Evolutionary conservation across 2,329 filamentous ascomycete genomes (phyloP).

Genomic region (Achaetomium macrosporum): DNA sequence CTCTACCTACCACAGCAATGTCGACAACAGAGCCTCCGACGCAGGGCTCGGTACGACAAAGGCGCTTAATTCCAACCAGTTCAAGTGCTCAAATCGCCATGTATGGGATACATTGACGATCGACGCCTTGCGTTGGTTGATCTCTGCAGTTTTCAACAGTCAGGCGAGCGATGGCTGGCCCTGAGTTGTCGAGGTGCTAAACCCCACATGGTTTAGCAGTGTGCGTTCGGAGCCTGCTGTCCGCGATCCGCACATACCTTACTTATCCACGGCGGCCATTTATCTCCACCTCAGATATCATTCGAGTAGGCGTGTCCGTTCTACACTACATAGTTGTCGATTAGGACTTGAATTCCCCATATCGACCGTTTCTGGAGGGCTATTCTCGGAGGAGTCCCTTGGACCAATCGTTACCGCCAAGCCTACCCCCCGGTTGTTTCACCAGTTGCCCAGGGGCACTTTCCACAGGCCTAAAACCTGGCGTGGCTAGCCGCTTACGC

Average conservation of each 20-base stretch:
- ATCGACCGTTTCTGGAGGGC: neutral
- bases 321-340: neutral
- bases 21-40: too few relatives aligned
- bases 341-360: neutral
- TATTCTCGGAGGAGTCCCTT: neutral
- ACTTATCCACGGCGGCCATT: too few relatives aligned
- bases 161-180: too few relatives aligned
- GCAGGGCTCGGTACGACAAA: too few relatives aligned
- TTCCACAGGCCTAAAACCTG: conserved; percentile 6
- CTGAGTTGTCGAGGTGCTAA: too few relatives aligned
- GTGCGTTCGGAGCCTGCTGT: neutral
- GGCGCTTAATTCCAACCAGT: too few relatives aligned
- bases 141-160: neutral
- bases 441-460: neutral
- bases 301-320: too few relatives aligned
- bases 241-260: too few relatives aligned
- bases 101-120: conserved; percentile 1
- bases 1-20: too few relatives aligned
- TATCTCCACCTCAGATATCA: too few relatives aligned
- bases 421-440: conserved; percentile 4
- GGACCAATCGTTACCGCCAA: neutral
- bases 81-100: too few relatives aligned
- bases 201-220: neutral
- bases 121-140: neutral
- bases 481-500: neutral